Base-by-base conservation (phyloP, 306 rosid species). In the Castanea sativa region DNA sequence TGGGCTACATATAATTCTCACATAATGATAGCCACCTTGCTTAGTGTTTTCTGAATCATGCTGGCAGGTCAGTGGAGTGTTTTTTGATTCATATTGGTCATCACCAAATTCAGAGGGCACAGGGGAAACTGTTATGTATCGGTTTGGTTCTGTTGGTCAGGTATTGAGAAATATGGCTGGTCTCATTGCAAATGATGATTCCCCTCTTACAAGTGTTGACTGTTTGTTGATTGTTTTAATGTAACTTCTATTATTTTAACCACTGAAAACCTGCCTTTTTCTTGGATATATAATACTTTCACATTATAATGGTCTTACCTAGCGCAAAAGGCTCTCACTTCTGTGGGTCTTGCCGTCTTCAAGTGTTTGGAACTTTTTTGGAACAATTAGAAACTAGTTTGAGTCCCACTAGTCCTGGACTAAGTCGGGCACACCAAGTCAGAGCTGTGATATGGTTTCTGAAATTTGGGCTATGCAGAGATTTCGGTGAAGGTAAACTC, bases 61-160 rank as follows among this genome's bases (percentile, higher is more conserved):
- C 65, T 55, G 79, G 78, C 92, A 95, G 98, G 99, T 93, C 73
- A 96, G 99, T 83, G 99, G 98, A 69, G 99, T 96, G 87, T 96
- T 91, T 70, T 95, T 95, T 85, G 99, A 96, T 87, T 89, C 99
- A 20, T 91, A 93, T 83, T 95, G 99, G 98, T 85, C 97, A 38
- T 88, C 99, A 8, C 97, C 99, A 76, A 90, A 90, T 80, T 85
- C 97, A 79, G 90, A 89, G 49, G 92, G 91, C 78, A 86, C 84
- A 18, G 96, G 85, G 78, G 97, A 91, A 81, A 86, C 91, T 14
- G 74, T 93, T 43, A 89, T 80, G 80, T 96, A 96, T 84, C 95
- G 99, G 80, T 96, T 96, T 69, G 99, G 97, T 82, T 96, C 99
- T 18, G 97, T 96, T 60, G 99, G 99, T 81, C 99, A 93, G 99